Conservation (phyloP, 1,284 basidiomycete genomes). For the Schizophyllum commune region DNA sequence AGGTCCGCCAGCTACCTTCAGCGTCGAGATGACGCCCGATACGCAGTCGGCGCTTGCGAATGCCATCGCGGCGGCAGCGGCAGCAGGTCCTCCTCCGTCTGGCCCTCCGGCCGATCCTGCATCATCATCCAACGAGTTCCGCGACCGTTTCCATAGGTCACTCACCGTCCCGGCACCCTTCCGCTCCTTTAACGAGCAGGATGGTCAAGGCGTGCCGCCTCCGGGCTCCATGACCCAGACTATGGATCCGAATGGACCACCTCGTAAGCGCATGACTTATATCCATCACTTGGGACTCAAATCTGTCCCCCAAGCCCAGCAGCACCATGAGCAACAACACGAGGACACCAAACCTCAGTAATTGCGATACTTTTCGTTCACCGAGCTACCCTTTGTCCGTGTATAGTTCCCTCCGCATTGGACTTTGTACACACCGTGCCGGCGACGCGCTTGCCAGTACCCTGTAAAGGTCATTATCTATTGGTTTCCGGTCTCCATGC, state of each 20-base stretch:
- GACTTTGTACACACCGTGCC: not conserved
- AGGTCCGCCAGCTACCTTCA: constrained; percentile 26
- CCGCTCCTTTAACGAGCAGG: constrained; percentile 11
- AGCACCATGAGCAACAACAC: not conserved
- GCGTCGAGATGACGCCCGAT: constrained; percentile 27
- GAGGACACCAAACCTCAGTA: not conserved
- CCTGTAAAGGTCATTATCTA: too few relatives aligned
- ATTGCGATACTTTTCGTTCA: not conserved
- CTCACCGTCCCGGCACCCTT: constrained; percentile 63
- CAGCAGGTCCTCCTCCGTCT: constrained; percentile 9
- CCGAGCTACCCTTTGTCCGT: not conserved
- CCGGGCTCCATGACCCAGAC: not conserved
- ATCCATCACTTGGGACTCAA: not conserved
- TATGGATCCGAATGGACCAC: not conserved
- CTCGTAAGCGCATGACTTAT: not conserved
- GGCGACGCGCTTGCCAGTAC: too few relatives aligned
- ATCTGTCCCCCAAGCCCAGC: not conserved
- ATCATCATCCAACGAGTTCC: constrained; percentile 47
- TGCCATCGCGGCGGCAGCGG: constrained; percentile 14
- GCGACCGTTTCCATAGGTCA: constrained; percentile 61
- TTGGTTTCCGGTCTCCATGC: too few relatives aligned
- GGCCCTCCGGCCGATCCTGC: constrained; percentile 9
- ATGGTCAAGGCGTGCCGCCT: not conserved
- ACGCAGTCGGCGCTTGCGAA: constrained; percentile 15
- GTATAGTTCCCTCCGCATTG: not conserved